Percentiles rank a stretch among this genome's conserved stretches.
Evolutionary conservation across 306 rosid genomes (phyloP).

Genomic region (Quercus rubra): DNA sequence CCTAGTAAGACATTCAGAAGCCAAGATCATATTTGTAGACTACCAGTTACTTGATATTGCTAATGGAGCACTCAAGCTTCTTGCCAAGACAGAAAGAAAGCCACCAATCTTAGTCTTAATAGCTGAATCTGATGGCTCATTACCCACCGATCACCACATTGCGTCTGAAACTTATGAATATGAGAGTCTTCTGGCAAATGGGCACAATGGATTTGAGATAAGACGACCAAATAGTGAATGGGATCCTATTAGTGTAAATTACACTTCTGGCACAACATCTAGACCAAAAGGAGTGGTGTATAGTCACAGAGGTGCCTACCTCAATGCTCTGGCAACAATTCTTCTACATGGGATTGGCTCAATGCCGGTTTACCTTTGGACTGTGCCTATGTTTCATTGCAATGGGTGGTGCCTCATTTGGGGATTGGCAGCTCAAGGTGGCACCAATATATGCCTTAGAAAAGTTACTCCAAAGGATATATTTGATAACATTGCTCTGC

Average conservation of each 20-base stretch:
- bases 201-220: slow-evolving; percentile 42
- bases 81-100: slow-evolving; percentile 21
- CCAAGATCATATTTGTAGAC: slow-evolving; percentile 73
- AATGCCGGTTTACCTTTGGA: slow-evolving; percentile 83
- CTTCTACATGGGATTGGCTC: slow-evolving; percentile 58
- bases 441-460: slow-evolving; percentile 62
- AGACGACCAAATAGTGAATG: slow-evolving; percentile 60
- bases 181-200: slow-evolving; percentile 46
- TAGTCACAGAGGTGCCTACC: slow-evolving; percentile 82
- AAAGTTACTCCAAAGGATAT: slow-evolving; percentile 58
- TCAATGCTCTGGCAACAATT: slow-evolving; percentile 65
- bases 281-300: slow-evolving; percentile 87
- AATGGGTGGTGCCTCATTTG: slow-evolving; percentile 90
- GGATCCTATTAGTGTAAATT: slow-evolving; percentile 81
- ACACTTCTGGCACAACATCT: slow-evolving; percentile 93
- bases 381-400: slow-evolving; percentile 83
- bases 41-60: slow-evolving; percentile 58
- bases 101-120: slow-evolving; percentile 56
- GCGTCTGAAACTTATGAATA: slow-evolving; percentile 46
- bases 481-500: slow-evolving; percentile 45
- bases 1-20: slow-evolving; percentile 60
- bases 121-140: slow-evolving; percentile 36
- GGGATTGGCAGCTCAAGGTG: slow-evolving; percentile 85
- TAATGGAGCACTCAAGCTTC: slow-evolving; percentile 45
- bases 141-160: slow-evolving; percentile 2